These are phyloP conservation scores for Poronia punctata DNA, from an alignment of 495 filamentous ascomycete genomes.

Conservation along the genomic window DNA sequence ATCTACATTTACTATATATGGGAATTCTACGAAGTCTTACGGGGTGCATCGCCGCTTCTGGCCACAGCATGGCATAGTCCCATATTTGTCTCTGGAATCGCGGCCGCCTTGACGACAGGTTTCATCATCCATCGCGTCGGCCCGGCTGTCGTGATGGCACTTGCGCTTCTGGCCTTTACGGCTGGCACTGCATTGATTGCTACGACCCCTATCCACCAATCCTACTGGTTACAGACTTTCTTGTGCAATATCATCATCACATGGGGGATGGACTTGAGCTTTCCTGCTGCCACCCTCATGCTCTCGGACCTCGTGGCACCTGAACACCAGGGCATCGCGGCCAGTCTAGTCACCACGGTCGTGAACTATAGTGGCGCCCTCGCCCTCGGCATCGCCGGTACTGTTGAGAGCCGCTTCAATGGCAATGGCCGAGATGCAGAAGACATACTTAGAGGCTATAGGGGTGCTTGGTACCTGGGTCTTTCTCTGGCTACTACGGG, in stretches of 20 bases:
- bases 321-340: constrained; percentile 40
- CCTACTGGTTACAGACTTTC: constrained; percentile 42
- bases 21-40: constrained; percentile 48
- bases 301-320: constrained; percentile 36
- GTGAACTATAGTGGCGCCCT: constrained; percentile 42
- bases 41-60: constrained; percentile 41
- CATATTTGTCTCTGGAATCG: constrained; percentile 41
- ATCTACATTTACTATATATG: constrained; percentile 56
- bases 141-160: constrained; percentile 44
- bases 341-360: constrained; percentile 38
- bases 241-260: constrained; percentile 43
- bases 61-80: constrained; percentile 44
- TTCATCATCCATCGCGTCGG: constrained; percentile 41
- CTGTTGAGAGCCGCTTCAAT: constrained; percentile 34
- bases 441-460: constrained; percentile 33
- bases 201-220: constrained; percentile 43
- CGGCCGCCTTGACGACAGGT: constrained; percentile 47
- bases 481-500: constrained; percentile 20
- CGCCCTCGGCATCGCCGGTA: constrained; percentile 44
- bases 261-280: constrained; percentile 50
- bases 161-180: constrained; percentile 45
- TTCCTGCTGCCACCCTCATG: constrained; percentile 36
- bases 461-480: constrained; percentile 31
- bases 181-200: constrained; percentile 42
- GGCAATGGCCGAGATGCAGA: constrained; percentile 23